phyloP scores from a whole-genome alignment of 2,329 filamentous ascomycete species.

The Lachnellula cervina region DNA sequence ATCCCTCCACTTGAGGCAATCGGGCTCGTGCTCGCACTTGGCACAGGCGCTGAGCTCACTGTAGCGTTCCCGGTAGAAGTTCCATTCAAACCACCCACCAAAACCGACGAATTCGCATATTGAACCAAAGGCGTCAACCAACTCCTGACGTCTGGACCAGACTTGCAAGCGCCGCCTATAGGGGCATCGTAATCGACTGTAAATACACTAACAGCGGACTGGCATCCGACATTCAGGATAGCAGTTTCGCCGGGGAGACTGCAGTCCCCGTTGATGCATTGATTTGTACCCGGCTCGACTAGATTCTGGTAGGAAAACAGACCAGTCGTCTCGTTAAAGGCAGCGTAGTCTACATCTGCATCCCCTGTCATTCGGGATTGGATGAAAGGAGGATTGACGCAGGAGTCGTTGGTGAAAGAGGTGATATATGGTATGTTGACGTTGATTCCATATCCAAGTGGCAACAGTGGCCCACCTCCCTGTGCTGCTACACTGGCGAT shows the following conservation, averaged over 20 bases:
- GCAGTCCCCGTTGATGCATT: constrained; percentile 48
- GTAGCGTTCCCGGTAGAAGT: background rate
- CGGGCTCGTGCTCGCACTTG: background rate
- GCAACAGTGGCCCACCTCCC: constrained; percentile 34
- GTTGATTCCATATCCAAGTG: constrained; percentile 46
- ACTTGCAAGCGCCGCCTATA: background rate
- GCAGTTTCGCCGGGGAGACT: constrained; percentile 46
- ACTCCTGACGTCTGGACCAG: constrained; percentile 5
- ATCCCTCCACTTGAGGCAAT: background rate
- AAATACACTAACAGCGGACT: constrained; percentile 40
- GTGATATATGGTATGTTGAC: constrained; percentile 46
- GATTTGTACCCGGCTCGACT: constrained; percentile 39
- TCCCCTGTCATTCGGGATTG: constrained; percentile 46
- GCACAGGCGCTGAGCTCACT: background rate
- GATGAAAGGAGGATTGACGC: constrained; percentile 39
- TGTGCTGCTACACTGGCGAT: constrained; percentile 31
- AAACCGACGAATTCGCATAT: background rate
- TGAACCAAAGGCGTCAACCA: constrained; percentile 5
- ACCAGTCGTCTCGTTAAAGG: constrained; percentile 39
- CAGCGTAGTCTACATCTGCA: constrained; percentile 42
- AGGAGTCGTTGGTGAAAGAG: constrained; percentile 34
- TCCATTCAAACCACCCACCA: background rate
- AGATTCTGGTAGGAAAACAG: constrained; percentile 41
- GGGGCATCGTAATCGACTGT: constrained; percentile 49
- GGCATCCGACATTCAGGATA: constrained; percentile 39